phyloP scores from a whole-genome alignment of 306 rosid species.

The Rubus parviflorus region DNA sequence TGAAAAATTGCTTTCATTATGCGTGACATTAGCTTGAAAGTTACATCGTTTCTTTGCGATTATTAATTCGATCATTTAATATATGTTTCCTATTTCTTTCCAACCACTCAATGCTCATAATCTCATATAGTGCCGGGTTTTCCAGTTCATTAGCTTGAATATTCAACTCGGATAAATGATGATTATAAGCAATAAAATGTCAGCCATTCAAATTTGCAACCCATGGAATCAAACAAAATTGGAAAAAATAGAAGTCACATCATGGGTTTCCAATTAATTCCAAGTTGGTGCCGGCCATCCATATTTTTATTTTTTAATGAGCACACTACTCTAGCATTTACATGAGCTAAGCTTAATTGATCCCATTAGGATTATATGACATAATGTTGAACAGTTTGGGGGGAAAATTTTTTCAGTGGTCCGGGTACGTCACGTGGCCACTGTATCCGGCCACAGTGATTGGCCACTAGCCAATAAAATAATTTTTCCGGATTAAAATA shows the following conservation, averaged over 20 bases:
- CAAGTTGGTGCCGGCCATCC: background rate
- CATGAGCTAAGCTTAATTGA: background rate
- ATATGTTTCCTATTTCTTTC: background rate
- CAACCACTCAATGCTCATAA: background rate
- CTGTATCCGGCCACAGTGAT: too few relatives aligned
- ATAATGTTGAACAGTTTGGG: too few relatives aligned
- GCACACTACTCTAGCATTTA: background rate
- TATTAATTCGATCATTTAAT: too few relatives aligned
- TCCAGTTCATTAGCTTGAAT: background rate
- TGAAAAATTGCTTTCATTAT: fast-evolving
- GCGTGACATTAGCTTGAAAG: too few relatives aligned
- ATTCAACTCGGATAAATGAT: background rate
- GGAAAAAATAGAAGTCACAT: background rate
- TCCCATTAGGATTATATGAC: background rate
- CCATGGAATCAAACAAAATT: background rate
- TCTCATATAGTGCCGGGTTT: background rate
- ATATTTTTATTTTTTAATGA: too few relatives aligned
- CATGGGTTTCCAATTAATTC: background rate
- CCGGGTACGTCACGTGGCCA: too few relatives aligned
- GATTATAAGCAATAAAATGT: background rate
- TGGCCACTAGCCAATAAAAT: too few relatives aligned
- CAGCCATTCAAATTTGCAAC: background rate
- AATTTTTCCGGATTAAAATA: too few relatives aligned
- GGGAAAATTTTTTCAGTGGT: too few relatives aligned
- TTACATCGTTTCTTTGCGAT: too few relatives aligned